phyloP scores from a whole-genome alignment of 768 basidiomycete genomes.

The Amanita exitialis region DNA sequence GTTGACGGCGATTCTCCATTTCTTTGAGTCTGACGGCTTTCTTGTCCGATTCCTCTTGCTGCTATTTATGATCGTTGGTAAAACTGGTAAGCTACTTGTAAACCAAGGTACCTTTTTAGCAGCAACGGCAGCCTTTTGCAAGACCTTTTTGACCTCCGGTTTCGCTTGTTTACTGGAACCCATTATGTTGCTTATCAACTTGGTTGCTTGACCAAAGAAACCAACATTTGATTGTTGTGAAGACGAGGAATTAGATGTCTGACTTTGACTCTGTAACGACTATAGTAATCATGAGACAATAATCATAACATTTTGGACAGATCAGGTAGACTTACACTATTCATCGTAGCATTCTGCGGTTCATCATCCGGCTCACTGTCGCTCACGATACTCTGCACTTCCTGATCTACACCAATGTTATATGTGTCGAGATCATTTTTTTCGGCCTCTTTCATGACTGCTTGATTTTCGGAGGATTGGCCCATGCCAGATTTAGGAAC shows the following conservation, averaged over 20 bases:
- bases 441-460: constrained; percentile 6
- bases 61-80: constrained; percentile 33
- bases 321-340: constrained; percentile 33
- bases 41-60: constrained; percentile 83
- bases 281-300: constrained; percentile 12
- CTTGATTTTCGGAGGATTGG: constrained; percentile 6
- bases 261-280: constrained; percentile 35
- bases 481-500: constrained; percentile 11
- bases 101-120: constrained; percentile 72
- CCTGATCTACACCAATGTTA: constrained; percentile 27
- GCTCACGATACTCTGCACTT: constrained; percentile 23
- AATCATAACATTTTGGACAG: constrained; percentile 12
- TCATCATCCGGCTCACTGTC: constrained; percentile 33
- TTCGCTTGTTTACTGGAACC: constrained; percentile 64
- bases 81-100: neutral
- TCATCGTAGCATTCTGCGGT: constrained; percentile 25
- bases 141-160: constrained; percentile 64
- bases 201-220: constrained; percentile 63
- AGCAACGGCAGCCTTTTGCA: constrained; percentile 72
- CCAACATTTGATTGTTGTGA: constrained; percentile 49
- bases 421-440: constrained; percentile 17
- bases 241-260: constrained; percentile 44
- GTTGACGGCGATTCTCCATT: constrained; percentile 76
- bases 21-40: constrained; percentile 66
- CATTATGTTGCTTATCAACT: constrained; percentile 55